Conservation (phyloP, 2,329 filamentous ascomycete species). For the Aureobasidium sp. region DNA sequence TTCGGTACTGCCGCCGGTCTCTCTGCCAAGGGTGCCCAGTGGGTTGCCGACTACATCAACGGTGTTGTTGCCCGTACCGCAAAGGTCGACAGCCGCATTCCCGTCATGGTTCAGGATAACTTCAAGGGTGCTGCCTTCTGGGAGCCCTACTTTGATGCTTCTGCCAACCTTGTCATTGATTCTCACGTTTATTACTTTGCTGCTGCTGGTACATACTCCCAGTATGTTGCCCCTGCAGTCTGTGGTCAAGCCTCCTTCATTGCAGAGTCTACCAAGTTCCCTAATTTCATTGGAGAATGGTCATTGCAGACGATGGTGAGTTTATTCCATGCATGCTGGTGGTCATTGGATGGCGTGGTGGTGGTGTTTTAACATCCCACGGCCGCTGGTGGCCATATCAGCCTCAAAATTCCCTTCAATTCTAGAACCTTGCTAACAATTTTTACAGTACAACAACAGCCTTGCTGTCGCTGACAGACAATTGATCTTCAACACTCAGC, state of each 20-base stretch:
- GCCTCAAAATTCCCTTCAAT: not conserved
- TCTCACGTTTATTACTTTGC: conserved; percentile 27
- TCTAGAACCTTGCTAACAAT: too few relatives aligned
- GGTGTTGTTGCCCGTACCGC: conserved; percentile 24
- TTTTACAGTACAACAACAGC: conserved; percentile 31
- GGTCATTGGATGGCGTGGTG: too few relatives aligned
- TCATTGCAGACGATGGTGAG: conserved; percentile 22
- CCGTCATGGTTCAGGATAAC: conserved; percentile 30
- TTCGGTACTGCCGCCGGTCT: conserved; percentile 31
- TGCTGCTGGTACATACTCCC: conserved; percentile 17
- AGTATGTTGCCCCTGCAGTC: conserved; percentile 19
- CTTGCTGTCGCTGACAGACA: conserved; percentile 23
- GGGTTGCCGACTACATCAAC: conserved; percentile 30
- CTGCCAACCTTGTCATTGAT: conserved; percentile 24
- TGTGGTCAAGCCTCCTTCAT: conserved; percentile 21
- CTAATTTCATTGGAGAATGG: conserved; percentile 29
- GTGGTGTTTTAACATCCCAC: too few relatives aligned
- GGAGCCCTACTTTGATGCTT: conserved; percentile 18
- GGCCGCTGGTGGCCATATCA: too few relatives aligned
- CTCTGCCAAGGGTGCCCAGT: conserved; percentile 26
- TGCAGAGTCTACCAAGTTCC: conserved; percentile 21
- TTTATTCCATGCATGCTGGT: too few relatives aligned
- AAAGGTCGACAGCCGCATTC: conserved; percentile 26
- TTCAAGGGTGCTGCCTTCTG: conserved; percentile 22
- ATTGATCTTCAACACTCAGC: conserved; percentile 28